Base-by-base conservation (phyloP, 2,329 filamentous ascomycete species). In the Gremmenia infestans region DNA sequence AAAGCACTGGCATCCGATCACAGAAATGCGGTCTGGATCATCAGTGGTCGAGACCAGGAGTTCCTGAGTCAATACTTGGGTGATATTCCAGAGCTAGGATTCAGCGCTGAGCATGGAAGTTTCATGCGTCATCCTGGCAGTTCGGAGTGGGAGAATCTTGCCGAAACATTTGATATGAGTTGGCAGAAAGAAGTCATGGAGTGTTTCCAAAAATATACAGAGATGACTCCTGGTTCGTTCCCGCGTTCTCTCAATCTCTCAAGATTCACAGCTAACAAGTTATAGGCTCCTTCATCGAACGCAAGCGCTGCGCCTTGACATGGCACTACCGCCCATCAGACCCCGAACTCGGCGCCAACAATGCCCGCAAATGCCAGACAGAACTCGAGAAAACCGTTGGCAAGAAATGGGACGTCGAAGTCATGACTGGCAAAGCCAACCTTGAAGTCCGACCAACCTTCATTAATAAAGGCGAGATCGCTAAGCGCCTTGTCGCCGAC, bases 381-480 rank as follows among this genome's bases (percentile, higher is more conserved):
- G 84, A 92, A 62, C 81, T 99, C 15, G 87, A 95, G 70, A 76
- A 80, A 4, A 89, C 85, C 0, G 87, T 96, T 0, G 85, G 77
- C 51, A 87, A 85, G 68, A 84, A 84, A 61, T 96, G 87, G 82
- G 91, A 96, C 48, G 89, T 97, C 3, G 93, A 97, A 67, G 91
- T 99, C 57, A 97, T 97, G 91, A 83, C 86, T 0, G 94, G 94
- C 65, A 99, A 97, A 76, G 93, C 93, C 59, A 97, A 97, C 70
- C 79, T 99, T 25, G 94, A 99, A 73, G 93, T 97, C 35, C 87
- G 94, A n/a, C 93, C 93, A 28, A 92, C 87, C 0, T 96, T 96
- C 68, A 91, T 99, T 75, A 97, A 97, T 80, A 99, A 99, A 78
- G 94, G 94, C 32, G 91, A 95, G 73, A 97, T 97, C 62, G 89